Conservation (phyloP, 257 asterid genomes). For the Cordia subcordata region DNA sequence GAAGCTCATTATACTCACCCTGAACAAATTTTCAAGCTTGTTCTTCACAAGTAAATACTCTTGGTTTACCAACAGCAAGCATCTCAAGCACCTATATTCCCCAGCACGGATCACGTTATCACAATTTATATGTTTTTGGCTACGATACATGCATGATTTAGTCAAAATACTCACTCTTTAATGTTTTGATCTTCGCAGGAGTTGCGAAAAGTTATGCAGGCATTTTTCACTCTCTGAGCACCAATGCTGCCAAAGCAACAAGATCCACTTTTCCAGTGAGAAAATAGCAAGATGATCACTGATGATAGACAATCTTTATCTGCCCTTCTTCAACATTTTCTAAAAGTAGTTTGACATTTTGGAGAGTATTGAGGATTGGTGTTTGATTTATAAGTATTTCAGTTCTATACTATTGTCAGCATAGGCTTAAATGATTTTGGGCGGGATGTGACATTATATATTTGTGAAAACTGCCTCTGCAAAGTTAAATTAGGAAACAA, state of each 20-base stretch:
- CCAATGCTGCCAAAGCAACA: conserved; percentile 51
- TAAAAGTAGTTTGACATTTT: neutral
- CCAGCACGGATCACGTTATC: neutral
- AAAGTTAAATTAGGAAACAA: too few species aligned
- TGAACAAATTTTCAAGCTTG: conserved; percentile 57
- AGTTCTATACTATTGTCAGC: too few species aligned
- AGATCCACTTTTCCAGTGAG: neutral
- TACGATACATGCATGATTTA: neutral
- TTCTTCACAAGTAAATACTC: conserved; percentile 70
- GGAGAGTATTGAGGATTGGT: too few species aligned
- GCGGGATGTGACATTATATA: too few species aligned
- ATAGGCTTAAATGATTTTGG: too few species aligned
- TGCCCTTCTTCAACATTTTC: neutral
- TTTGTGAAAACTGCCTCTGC: too few species aligned
- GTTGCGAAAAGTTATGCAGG: conserved; percentile 59
- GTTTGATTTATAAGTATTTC: too few species aligned
- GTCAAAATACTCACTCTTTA: conserved; percentile 39
- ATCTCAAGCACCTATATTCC: conserved; percentile 49
- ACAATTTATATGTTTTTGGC: neutral
- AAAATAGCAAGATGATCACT: neutral
- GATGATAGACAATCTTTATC: neutral
- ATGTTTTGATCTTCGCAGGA: conserved; percentile 54
- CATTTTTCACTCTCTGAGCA: conserved; percentile 66
- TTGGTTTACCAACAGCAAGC: conserved; percentile 66
- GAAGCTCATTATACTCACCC: conserved; percentile 32